Evolutionary conservation across 2,329 filamentous ascomycete genomes (phyloP).

Genomic region (Stagonosporopsis chrysanthemi): DNA sequence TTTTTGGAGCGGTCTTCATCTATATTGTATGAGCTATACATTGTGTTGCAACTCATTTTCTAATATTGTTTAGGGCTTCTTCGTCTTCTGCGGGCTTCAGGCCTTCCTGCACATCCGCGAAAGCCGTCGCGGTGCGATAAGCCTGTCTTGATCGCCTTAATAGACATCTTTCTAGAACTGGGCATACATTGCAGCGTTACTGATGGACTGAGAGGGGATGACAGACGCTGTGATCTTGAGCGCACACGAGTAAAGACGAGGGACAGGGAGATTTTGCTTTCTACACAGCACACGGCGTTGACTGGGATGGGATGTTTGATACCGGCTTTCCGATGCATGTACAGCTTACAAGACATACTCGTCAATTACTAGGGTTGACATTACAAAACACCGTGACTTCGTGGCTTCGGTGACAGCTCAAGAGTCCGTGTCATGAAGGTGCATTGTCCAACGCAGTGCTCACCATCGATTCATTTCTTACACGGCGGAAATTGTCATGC

Average conservation of each 20-base stretch:
- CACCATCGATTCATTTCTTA: not conserved
- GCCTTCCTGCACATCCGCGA: conserved; percentile 85
- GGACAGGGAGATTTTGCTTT: conserved; percentile 18
- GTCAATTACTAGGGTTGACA: conserved; percentile 1
- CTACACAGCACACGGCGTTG: conserved; percentile 32
- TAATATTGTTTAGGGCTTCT: conserved; percentile 67
- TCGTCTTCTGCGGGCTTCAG: conserved; percentile 90
- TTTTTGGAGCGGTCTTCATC: conserved; percentile 87
- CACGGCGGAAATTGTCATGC: not conserved
- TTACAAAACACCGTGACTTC: not conserved
- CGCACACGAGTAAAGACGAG: not conserved
- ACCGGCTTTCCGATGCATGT: conserved; percentile 13
- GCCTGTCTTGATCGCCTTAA: conserved; percentile 62
- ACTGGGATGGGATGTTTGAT: conserved; percentile 17
- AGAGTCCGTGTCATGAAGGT: not conserved
- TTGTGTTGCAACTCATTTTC: not conserved
- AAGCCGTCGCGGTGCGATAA: conserved; percentile 83
- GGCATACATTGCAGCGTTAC: not conserved
- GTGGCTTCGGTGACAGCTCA: not conserved
- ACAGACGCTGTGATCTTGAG: not conserved
- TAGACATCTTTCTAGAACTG: not conserved
- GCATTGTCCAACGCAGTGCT: not conserved
- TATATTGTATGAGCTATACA: conserved; percentile 70
- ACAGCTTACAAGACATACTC: conserved; percentile 7
- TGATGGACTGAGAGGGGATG: not conserved